Base-by-base conservation (phyloP, 352 stramenopile species). In the Plasmopara viticola region DNA sequence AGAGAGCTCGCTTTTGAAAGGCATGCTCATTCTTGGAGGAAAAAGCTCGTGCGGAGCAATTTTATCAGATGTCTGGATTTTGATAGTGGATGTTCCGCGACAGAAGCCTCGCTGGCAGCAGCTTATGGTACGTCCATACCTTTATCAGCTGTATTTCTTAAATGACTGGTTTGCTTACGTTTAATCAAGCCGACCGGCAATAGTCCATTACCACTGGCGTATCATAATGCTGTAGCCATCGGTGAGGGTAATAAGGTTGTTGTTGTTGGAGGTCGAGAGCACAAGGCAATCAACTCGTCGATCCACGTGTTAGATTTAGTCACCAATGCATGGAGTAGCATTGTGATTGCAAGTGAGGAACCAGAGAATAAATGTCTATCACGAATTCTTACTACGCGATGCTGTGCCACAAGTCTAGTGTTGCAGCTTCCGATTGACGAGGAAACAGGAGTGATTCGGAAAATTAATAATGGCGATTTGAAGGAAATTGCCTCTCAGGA, bases 221-320 rank as follows among this genome's bases (percentile, higher is more conserved):
- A 71, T 14, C 78, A 89, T 46, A 65, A 58, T 41, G 71, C 63
- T 14, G 64, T 81, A 9, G 9, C 65, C 3, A 29, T 81, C 9
- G 58, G 68, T 2, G 59, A 74, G 34, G 61, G 68, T 0, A 45
- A 52, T 0, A 64, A 75, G 25, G 42, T 90, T 13, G 40, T 84
- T 2, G 66, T 92, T 20, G 9, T 84, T 17, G 78, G 76, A 17
- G 75, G 75, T 0, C 70, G 49, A 18, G 62, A 73, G 7, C 48
- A 58, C 0, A 42, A 50, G 57, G 37, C 52, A 35, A 68, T 87
- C 34, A 66, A 72, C 12, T 51, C 66, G 18, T 39, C 31, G 5
- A 60, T 89, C 18, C 56, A 66, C 33, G 39, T 87, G 3, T 60
- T 92, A 14, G 77, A 90, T 48, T 39, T 92, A 30, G 31, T 25